Evolutionary conservation across 2,329 filamentous ascomycete genomes (phyloP).

Genomic region (Lachnellula cervina): DNA sequence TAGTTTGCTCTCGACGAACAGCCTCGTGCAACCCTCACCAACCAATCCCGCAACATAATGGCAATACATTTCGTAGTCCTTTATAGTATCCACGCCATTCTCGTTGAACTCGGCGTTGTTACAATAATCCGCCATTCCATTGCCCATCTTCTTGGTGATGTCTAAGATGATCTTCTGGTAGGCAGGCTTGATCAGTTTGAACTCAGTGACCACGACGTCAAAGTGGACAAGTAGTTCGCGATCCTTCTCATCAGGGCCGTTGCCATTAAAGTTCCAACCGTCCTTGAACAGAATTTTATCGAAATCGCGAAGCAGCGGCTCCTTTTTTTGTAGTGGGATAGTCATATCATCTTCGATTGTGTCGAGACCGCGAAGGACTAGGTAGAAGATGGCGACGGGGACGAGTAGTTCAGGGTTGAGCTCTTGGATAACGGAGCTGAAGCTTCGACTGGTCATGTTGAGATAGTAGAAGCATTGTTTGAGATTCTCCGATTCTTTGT

Average conservation of each 20-base stretch:
- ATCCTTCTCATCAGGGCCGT: slow-evolving; percentile 90
- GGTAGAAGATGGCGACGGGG: slow-evolving; percentile 87
- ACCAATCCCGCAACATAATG: slow-evolving; percentile 99
- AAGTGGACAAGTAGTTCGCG: slow-evolving; percentile 89
- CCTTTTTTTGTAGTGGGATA: slow-evolving; percentile 73
- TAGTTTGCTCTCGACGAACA: slow-evolving; percentile 83
- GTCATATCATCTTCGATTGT: slow-evolving; percentile 99
- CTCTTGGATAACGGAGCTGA: slow-evolving; percentile 89
- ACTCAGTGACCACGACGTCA: slow-evolving; percentile 77
- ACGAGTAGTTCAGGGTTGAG: slow-evolving; percentile 90
- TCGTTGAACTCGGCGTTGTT: slow-evolving; percentile 76
- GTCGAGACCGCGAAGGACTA: slow-evolving; percentile 85
- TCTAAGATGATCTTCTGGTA: slow-evolving; percentile 88
- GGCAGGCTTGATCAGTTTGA: slow-evolving; percentile 77
- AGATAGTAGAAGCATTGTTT: slow-evolving; percentile 83
- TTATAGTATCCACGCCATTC: slow-evolving; percentile 74
- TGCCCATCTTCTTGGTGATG: slow-evolving; percentile 91
- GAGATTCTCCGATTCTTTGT: slow-evolving; percentile 69
- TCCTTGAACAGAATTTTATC: slow-evolving; percentile 72
- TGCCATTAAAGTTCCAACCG: slow-evolving; percentile 86
- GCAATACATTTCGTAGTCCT: slow-evolving; percentile 95
- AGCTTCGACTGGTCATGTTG: slow-evolving; percentile 85
- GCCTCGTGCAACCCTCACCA: slow-evolving; percentile 82
- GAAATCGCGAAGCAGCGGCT: slow-evolving; percentile 80
- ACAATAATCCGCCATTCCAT: slow-evolving; percentile 96